Base-by-base conservation (phyloP, 495 filamentous ascomycete species). In the Articulospora tetracladia region DNA sequence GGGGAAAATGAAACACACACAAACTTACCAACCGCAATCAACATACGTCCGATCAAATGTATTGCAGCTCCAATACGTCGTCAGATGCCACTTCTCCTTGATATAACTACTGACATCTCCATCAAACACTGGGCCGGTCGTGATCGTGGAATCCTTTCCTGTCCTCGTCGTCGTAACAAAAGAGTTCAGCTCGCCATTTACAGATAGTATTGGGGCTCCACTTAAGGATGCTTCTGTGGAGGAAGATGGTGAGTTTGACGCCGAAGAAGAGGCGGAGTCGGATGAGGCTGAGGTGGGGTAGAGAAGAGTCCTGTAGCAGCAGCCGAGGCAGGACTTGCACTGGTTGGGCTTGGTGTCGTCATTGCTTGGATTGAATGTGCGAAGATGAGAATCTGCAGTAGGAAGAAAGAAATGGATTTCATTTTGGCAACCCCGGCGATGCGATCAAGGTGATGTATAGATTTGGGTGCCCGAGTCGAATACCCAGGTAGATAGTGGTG, bases 41-140 rank as follows among this genome's bases (percentile, higher is more conserved):
- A 69, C 66, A 26, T 72, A 62, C 19, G 61, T 50, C 26, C 59
- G 63, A 19, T 20, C 22, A 34, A 67, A 66, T 22, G 70, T 70
- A 27, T 72, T 66, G 57, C 77, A 78, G 32, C 66, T 72, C 59
- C 67, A 77, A 55, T 73, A 78, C 3, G 76, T 78, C 25, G 74
- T 79, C 63, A 64, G 10, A 59, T 68, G 66, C 63, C 63, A 68
- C 57, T 68, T 68, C 47, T 55, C 55, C 28, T 47, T 2, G 17
- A 55, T 17, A 28, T 24, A 15, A 46, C 12, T 26, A 7, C 27
- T 20, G 15, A 48, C 23, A 32, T 27, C 48, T 7, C 52, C 56
- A 19, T 50, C 53, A 27, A 52, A 23, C 13, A 26, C 47, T 1
- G 64, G 53, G 11, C 57, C 34, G 0, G 26, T 19, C 1, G 60